Percentiles rank a stretch among this genome's conserved stretches.
Conservation (phyloP, 345 rosid species). For the Populus ilicifolia region DNA sequence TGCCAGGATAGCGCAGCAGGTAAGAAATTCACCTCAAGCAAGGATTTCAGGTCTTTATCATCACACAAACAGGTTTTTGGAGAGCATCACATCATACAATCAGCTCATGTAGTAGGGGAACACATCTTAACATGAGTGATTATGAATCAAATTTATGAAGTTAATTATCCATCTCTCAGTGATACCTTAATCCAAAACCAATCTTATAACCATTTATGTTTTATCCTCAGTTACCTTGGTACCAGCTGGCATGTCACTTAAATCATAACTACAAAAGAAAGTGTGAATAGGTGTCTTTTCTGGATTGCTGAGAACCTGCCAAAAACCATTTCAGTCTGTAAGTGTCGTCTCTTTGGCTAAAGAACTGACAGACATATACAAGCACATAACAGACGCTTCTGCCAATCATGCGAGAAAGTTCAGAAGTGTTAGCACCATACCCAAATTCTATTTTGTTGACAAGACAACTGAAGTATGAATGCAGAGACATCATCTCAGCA, state of each 20-base stretch:
- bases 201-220: not conserved
- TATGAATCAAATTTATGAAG: not conserved
- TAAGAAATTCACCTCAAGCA: not conserved
- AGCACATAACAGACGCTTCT: not conserved
- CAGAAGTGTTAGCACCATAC: not conserved
- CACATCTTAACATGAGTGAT: not conserved
- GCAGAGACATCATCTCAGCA: not conserved
- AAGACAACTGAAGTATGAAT: not conserved
- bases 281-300: constrained; percentile 97
- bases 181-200: not conserved
- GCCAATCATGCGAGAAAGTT: not conserved
- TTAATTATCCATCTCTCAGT: not conserved
- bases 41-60: not conserved
- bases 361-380: not conserved
- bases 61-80: not conserved
- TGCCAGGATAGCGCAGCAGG: not conserved
- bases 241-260: constrained; percentile 94
- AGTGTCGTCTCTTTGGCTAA: not conserved
- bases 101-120: not conserved
- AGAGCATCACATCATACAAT: not conserved
- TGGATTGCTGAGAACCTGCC: constrained; percentile 96
- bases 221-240: constrained; percentile 48
- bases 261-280: constrained; percentile 85
- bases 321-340: constrained; percentile 4
- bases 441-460: not conserved